Percentiles rank a stretch among this genome's conserved stretches.
Conservation (phyloP, 1,284 basidiomycete genomes). For the Leccinum angustisporum region DNA sequence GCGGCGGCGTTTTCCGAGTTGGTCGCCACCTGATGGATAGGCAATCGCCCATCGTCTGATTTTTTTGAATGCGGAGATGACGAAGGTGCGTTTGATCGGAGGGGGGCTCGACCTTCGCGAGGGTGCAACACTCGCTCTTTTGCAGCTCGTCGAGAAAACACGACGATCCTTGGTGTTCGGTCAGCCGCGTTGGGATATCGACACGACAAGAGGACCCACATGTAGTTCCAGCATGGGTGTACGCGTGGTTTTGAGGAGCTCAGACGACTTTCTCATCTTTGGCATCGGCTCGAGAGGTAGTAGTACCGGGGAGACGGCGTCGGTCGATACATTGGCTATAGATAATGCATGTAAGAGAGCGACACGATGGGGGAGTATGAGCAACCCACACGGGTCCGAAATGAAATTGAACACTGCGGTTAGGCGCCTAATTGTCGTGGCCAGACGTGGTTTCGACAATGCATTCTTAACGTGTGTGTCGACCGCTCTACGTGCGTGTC, state of each 20-base stretch:
- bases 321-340: constrained; percentile 45
- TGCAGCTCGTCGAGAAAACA: constrained; percentile 6
- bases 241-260: constrained; percentile 8
- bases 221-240: constrained; percentile 9
- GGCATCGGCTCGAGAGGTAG: constrained; percentile 25
- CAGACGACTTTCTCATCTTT: constrained; percentile 15
- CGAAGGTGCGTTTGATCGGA: constrained; percentile 21
- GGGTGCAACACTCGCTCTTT: constrained; percentile 1
- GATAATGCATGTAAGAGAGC: constrained; percentile 14
- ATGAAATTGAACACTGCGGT: constrained; percentile 67
- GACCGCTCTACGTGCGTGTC: constrained; percentile 62
- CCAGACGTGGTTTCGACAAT: constrained; percentile 61
- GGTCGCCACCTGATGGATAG: constrained; percentile 39
- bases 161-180: constrained; percentile 18
- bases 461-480: constrained; percentile 71
- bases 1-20: constrained; percentile 43
- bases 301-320: constrained; percentile 39
- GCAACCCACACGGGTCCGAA: constrained; percentile 57
- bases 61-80: constrained; percentile 19
- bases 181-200: constrained; percentile 13
- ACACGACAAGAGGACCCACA: constrained; percentile 17
- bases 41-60: constrained; percentile 18
- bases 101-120: constrained; percentile 14
- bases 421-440: constrained; percentile 65
- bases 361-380: not conserved